Percentiles rank a stretch among this genome's conserved stretches.
These are phyloP conservation scores for Trypanosomatidae sp. DNA, from an alignment of 208 protist species.

Conservation along the genomic window DNA sequence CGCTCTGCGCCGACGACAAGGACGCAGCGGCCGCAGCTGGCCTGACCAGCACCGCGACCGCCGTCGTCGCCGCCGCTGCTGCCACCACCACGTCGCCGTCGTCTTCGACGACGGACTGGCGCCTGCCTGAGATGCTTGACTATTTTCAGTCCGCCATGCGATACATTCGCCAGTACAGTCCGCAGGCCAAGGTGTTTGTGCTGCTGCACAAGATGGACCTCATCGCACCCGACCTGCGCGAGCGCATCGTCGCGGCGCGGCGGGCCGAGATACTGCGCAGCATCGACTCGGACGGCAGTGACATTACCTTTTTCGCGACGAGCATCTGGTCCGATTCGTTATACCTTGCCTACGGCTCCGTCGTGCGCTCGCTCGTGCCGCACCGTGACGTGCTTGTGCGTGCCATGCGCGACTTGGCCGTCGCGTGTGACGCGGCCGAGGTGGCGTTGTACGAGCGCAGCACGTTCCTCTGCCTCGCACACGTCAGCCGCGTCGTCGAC, in stretches of 20 bases:
- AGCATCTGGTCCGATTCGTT: conserved; percentile 99
- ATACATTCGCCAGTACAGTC: conserved; percentile 93
- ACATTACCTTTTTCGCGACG: conserved; percentile 94
- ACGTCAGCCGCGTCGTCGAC: conserved; percentile 54
- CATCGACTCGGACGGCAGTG: conserved; percentile 25
- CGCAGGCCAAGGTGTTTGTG: conserved; percentile 96
- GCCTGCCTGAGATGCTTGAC: conserved; percentile 89
- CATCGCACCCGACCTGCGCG: conserved; percentile 47
- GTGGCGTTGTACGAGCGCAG: conserved; percentile 97
- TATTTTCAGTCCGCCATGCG: conserved; percentile 95
- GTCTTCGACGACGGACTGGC: too few relatives aligned
- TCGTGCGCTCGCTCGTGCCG: conserved; percentile 96
- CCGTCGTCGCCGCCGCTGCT: too few relatives aligned
- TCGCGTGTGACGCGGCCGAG: conserved; percentile 94
- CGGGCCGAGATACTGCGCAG: conserved; percentile 57
- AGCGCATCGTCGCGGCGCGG: conserved; percentile 51
- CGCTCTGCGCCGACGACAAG: too few relatives aligned
- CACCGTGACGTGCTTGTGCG: conserved; percentile 89
- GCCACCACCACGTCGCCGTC: too few relatives aligned
- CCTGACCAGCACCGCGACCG: too few relatives aligned
- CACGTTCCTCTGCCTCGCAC: conserved; percentile 96
- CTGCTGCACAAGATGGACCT: conserved; percentile 99
- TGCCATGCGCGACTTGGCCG: conserved; percentile 87
- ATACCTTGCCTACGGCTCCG: conserved; percentile 91
- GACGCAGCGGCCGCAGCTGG: too few relatives aligned